A percentile compares a stretch with the other conserved stretches of the same genome.
Conservation (phyloP, 2,329 filamentous ascomycete genomes). For the Diplocarpon rosae region DNA sequence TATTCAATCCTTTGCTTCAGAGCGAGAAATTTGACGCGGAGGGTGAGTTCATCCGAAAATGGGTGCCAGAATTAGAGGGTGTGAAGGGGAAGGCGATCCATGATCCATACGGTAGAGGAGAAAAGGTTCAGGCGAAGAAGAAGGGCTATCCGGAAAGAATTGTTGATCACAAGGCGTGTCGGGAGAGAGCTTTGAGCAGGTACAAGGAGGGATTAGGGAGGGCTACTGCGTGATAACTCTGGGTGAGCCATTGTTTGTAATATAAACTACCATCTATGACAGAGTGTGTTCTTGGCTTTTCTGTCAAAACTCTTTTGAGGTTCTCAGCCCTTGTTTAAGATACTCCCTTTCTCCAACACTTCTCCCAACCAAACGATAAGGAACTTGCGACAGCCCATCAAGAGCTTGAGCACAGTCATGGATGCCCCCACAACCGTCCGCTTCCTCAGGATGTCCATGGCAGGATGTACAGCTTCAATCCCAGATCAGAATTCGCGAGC, state of each 20-base stretch:
- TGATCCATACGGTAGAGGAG: conserved; percentile 62
- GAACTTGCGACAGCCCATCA: too few relatives aligned
- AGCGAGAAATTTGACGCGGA: conserved; percentile 75
- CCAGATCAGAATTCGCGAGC: too few relatives aligned
- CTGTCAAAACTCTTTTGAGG: too few relatives aligned
- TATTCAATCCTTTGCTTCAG: conserved; percentile 79
- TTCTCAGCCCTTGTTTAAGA: too few relatives aligned
- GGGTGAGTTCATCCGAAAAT: conserved; percentile 71
- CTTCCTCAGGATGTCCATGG: too few relatives aligned
- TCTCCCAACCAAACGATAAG: too few relatives aligned
- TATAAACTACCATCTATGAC: neutral
- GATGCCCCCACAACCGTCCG: too few relatives aligned
- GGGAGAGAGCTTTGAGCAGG: conserved; percentile 54
- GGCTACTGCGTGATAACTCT: conserved; percentile 26
- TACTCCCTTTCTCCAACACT: too few relatives aligned
- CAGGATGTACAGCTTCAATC: too few relatives aligned
- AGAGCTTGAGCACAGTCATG: too few relatives aligned
- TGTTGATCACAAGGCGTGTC: conserved; percentile 60
- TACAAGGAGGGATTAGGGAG: conserved; percentile 57
- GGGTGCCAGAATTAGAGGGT: conserved; percentile 63
- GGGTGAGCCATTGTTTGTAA: neutral
- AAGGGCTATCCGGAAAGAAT: conserved; percentile 64
- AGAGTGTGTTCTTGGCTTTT: too few relatives aligned
- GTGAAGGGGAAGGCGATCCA: conserved; percentile 62
- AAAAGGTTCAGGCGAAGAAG: conserved; percentile 44